A percentile compares a stretch with the other conserved stretches of the same genome.
Evolutionary conservation across 2,329 filamentous ascomycete genomes (phyloP).

Genomic region (Colletotrichum lindemuthianum): DNA sequence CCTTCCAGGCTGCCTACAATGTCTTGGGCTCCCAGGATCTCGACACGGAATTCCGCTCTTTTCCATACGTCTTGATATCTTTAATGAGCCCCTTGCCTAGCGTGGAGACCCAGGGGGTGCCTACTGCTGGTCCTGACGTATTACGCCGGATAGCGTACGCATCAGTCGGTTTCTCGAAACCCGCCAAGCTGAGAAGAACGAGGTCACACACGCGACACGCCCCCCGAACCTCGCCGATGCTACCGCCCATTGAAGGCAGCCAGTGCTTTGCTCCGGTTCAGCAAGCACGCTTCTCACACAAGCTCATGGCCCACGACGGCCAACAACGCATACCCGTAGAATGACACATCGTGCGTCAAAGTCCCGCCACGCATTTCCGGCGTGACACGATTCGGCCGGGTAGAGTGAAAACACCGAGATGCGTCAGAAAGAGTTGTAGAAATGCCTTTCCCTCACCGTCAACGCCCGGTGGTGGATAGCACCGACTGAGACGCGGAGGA

Average conservation of each 20-base stretch:
- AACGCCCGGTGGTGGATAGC: too few species aligned
- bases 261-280: constrained; percentile 15
- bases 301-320: not conserved
- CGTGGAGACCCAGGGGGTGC: constrained; percentile 3
- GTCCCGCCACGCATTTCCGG: constrained; percentile 17
- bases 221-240: not conserved
- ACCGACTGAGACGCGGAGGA: too few species aligned
- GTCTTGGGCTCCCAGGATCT: not conserved
- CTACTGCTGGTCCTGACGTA: constrained; percentile 18
- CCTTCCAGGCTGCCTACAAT: constrained; percentile 13
- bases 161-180: not conserved
- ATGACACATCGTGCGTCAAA: not conserved
- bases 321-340: too few species aligned
- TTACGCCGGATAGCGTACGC: constrained; percentile 15
- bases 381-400: constrained; percentile 2
- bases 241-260: not conserved
- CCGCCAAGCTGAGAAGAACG: constrained; percentile 27
- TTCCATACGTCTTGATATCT: not conserved
- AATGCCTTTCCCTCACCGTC: too few species aligned
- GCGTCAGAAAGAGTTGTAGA: not conserved
- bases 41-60: too few species aligned
- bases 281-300: not conserved
- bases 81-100: not conserved
- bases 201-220: constrained; percentile 8
- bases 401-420: not conserved